phyloP scores from a whole-genome alignment of 2,329 filamentous ascomycete genomes.

The Magnaporthiopsis poae region DNA sequence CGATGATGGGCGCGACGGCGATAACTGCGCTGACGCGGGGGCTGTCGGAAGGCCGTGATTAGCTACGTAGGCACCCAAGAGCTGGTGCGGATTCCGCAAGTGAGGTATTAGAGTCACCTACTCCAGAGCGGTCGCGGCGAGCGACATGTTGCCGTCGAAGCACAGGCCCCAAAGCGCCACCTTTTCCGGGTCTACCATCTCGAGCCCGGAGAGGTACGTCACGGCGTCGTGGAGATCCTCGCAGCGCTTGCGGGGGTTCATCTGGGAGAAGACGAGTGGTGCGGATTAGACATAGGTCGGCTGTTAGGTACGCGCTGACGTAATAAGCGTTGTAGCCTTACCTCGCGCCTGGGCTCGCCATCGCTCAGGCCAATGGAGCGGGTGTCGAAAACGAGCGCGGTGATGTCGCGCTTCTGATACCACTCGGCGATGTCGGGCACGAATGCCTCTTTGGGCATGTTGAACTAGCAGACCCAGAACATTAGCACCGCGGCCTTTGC shows the following conservation, averaged over 20 bases:
- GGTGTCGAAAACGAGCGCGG: slow-evolving; percentile 1
- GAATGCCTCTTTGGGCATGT: neutral
- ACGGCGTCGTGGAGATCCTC: slow-evolving; percentile 5
- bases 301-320: too few species aligned
- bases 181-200: neutral
- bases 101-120: too few species aligned
- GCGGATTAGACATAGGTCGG: too few species aligned
- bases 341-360: neutral
- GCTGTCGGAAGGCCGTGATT: too few species aligned
- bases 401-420: neutral
- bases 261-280: neutral
- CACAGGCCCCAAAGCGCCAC: slow-evolving; percentile 2
- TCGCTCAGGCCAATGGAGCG: slow-evolving; percentile 1
- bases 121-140: slow-evolving; percentile 1
- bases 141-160: neutral
- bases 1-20: neutral
- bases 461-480: neutral
- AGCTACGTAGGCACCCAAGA: too few species aligned
- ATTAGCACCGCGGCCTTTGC: neutral
- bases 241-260: neutral
- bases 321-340: too few species aligned
- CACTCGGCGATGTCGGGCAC: neutral
- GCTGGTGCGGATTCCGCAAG: too few species aligned
- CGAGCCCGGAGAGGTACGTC: neutral
- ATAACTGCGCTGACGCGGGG: slow-evolving; percentile 1